Conservation (phyloP, 352 stramenopile species). For the Pilasporangium apinafurcum region DNA sequence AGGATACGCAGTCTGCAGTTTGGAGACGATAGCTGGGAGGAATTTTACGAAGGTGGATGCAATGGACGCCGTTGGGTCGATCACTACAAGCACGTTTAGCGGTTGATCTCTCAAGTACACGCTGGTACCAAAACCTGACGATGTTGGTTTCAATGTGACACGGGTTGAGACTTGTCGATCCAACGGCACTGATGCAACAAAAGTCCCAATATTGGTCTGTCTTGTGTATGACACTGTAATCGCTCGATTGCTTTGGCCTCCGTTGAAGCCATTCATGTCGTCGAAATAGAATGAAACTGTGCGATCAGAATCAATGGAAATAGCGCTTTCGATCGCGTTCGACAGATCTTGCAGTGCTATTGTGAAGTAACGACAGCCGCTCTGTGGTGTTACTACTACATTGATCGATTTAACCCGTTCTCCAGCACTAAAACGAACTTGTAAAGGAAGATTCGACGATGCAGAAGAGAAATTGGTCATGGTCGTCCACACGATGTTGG, state of each 20-base stretch:
- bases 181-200: conserved; percentile 14
- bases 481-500: conserved; percentile 14
- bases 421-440: conserved; percentile 14
- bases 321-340: conserved; percentile 5
- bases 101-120: conserved; percentile 20
- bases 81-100: conserved; percentile 40
- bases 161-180: conserved; percentile 27
- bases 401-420: conserved; percentile 14
- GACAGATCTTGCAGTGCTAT: conserved; percentile 21
- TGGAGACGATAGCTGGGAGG: conserved; percentile 27
- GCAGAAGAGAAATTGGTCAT: conserved; percentile 23
- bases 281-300: conserved; percentile 39
- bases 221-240: conserved; percentile 16
- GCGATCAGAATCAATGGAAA: conserved; percentile 22
- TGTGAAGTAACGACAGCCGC: conserved; percentile 27
- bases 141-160: conserved; percentile 17
- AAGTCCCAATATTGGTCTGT: conserved; percentile 3
- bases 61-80: conserved; percentile 21
- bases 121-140: background rate
- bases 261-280: conserved; percentile 28
- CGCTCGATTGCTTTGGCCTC: conserved; percentile 3
- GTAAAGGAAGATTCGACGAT: conserved; percentile 5
- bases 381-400: conserved; percentile 18
- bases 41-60: conserved; percentile 13
- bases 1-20: conserved; percentile 26